phyloP scores from a whole-genome alignment of 768 basidiomycete genomes.

The Kwoniella sp. region DNA sequence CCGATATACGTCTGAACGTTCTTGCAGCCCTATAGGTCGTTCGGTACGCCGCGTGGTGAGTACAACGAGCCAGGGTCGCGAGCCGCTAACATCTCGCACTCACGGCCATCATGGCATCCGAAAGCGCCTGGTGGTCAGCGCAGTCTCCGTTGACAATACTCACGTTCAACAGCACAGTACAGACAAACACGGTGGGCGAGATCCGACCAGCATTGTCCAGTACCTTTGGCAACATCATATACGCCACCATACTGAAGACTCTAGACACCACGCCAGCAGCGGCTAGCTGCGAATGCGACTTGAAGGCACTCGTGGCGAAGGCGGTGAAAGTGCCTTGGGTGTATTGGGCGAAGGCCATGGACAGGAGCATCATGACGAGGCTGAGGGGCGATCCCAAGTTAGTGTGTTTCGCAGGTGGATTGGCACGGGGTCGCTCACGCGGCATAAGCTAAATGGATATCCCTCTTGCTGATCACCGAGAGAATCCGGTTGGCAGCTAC shows the following conservation, averaged over 20 bases:
- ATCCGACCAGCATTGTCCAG: conserved; percentile 6
- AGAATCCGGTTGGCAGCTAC: conserved; percentile 1
- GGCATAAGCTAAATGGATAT: conserved; percentile 8
- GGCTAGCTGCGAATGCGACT: conserved; percentile 6
- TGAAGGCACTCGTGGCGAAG: conserved; percentile 10
- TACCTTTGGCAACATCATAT: conserved; percentile 5
- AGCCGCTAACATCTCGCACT: neutral
- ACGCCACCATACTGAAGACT: conserved; percentile 6
- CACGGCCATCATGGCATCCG: conserved; percentile 10
- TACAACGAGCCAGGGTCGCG: too few species aligned
- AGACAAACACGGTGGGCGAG: neutral
- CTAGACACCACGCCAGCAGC: conserved; percentile 10
- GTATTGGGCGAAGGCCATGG: conserved; percentile 8
- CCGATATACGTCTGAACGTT: conserved; percentile 10
- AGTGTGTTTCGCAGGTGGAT: neutral
- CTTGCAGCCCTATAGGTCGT: neutral
- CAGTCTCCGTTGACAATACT: neutral
- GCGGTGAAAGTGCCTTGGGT: conserved; percentile 1
- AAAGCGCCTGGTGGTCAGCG: neutral
- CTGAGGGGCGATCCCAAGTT: neutral
- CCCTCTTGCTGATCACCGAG: conserved; percentile 1
- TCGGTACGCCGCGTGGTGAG: too few species aligned
- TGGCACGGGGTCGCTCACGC: neutral
- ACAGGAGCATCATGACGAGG: neutral
- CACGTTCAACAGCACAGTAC: neutral